Evolutionary conservation across 495 filamentous ascomycete species (phyloP).

Genomic region (Cladorrhinum samala): DNA sequence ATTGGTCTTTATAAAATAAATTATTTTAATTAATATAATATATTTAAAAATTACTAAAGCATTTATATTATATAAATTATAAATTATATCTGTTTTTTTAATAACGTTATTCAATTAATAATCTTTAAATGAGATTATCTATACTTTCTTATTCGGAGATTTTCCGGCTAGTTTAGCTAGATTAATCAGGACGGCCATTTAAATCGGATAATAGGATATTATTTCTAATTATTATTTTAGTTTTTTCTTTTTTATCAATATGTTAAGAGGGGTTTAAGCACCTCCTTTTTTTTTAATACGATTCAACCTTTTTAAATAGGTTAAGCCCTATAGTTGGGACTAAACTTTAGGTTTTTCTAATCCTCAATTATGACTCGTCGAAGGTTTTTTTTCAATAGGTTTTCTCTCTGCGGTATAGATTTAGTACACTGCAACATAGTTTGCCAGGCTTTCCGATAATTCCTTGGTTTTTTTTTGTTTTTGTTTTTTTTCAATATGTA

Average conservation of each 20-base stretch:
- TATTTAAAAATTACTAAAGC: neutral
- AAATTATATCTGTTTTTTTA: neutral
- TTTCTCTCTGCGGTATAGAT: too few species aligned
- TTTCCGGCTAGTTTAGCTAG: too few species aligned
- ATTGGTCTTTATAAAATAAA: neutral
- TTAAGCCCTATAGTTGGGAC: too few species aligned
- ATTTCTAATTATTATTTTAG: neutral
- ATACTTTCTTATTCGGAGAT: neutral
- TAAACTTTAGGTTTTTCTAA: neutral
- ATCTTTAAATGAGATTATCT: neutral
- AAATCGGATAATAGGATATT: too few species aligned
- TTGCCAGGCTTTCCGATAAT: too few species aligned
- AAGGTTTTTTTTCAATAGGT: too few species aligned
- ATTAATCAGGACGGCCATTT: too few species aligned
- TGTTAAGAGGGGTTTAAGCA: neutral
- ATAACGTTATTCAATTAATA: neutral
- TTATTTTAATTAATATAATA: neutral
- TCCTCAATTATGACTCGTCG: neutral
- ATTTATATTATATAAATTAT: neutral
- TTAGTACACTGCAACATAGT: neutral
- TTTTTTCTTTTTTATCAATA: neutral
- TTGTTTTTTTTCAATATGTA: too few species aligned
- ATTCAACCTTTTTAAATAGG: too few species aligned
- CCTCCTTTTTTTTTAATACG: neutral
- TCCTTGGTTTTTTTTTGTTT: too few species aligned